Percentiles rank a stretch among this genome's conserved stretches.
Evolutionary conservation across 441 rosid genomes (phyloP).

Genomic region (Gossypium laxum): DNA sequence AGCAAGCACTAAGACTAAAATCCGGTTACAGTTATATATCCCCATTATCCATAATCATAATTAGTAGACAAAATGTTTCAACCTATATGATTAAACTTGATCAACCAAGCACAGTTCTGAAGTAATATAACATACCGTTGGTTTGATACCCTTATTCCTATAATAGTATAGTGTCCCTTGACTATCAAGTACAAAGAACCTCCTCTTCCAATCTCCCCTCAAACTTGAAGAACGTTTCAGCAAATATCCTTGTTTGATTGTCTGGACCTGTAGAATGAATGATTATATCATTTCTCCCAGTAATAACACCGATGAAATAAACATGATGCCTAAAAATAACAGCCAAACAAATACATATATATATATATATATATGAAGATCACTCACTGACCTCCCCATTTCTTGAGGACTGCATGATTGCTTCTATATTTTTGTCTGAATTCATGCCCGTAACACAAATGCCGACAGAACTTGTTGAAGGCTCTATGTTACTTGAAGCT

Average conservation of each 20-base stretch:
- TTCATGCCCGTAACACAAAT: slow-evolving; percentile 32
- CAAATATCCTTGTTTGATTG: slow-evolving; percentile 78
- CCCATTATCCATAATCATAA: not conserved
- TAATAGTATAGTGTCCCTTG: slow-evolving; percentile 73
- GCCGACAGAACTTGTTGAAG: slow-evolving; percentile 33
- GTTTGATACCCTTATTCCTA: slow-evolving; percentile 47
- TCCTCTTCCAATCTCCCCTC: slow-evolving; percentile 87
- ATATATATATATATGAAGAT: not conserved
- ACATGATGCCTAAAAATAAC: slow-evolving; percentile 9
- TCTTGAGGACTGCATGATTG: slow-evolving; percentile 43
- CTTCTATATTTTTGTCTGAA: slow-evolving; percentile 46
- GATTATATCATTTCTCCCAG: slow-evolving; percentile 4
- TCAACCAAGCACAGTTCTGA: not conserved
- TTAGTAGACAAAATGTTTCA: not conserved
- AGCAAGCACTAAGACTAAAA: not conserved
- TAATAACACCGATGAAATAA: not conserved
- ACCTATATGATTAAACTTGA: not conserved
- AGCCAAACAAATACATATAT: slow-evolving; percentile 2
- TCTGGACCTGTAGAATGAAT: slow-evolving; percentile 36
- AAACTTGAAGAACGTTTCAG: slow-evolving; percentile 64
- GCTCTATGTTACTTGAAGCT: slow-evolving; percentile 37
- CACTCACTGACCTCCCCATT: slow-evolving; percentile 56
- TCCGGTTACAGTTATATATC: not conserved
- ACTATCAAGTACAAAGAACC: slow-evolving; percentile 78
- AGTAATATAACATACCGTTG: slow-evolving; percentile 37